Base-by-base conservation (phyloP, 768 basidiomycete genomes). In the Tulasnella sp. region DNA sequence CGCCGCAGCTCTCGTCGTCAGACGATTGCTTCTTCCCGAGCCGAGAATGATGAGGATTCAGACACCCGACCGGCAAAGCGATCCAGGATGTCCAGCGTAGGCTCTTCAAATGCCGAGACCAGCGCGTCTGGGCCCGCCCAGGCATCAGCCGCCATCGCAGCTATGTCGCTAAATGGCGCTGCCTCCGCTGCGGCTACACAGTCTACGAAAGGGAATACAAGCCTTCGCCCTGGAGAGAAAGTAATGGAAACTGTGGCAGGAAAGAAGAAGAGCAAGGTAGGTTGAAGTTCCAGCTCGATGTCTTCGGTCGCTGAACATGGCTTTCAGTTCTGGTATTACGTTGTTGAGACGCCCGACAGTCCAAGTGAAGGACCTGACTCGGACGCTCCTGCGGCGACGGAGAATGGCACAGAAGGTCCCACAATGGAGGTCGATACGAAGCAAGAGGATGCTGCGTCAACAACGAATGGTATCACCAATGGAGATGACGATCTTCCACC, bases 251-350 rank as follows among this genome's bases (percentile, higher is more conserved):
- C 92, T 80, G 88, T 94, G 34, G 90, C 89, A 44, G 93, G 94
- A 80, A 94, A 92, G 87, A 95, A 93, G 86, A 91, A 89, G 84
- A 95, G 94, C 83, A 94, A 93, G 83, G 95, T 91, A 84, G 94
- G 94, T n/a, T 94, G 92, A 74, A 72, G 12, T 24, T 44, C 71
- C 36, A 58, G 21, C 48, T 24, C 34, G 3, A 9, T 27, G 58
- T 44, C 38, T 52, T 21, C 42, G 52, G 21, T 62, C 1, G 92
- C 68, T 71, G 9, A 27, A 71, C 2, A 52, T 39, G n/a, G 36
- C 27, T 38, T 74, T 10, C n/a, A 77, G 80, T 81, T 81, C 74
- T 81, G 80, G 80, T 81, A 81, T 52, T 96, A 96, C 81, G 94
- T 94, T 27, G 93, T 95, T 36, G 94, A 95, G 82, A 92, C 93